Percentiles rank a stretch among this genome's conserved stretches.
phyloP scores from a whole-genome alignment of 345 rosid genomes.

The Boechera stricta region DNA sequence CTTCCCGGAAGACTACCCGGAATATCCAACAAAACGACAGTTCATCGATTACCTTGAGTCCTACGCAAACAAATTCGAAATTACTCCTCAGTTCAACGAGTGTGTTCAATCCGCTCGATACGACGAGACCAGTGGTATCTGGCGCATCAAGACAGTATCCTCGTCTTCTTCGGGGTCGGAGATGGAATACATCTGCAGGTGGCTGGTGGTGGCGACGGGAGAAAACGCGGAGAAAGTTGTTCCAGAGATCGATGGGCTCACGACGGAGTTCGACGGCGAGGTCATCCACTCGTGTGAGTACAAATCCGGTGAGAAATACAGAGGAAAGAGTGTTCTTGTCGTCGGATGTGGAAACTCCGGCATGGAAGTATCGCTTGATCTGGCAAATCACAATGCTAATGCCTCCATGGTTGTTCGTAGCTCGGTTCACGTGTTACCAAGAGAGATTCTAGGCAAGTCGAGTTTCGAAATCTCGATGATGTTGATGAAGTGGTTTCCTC shows the following conservation, averaged over 20 bases:
- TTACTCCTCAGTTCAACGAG: slow-evolving; percentile 81
- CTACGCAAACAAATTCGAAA: slow-evolving; percentile 64
- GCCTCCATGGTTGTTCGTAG: slow-evolving; percentile 89
- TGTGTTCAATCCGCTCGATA: slow-evolving; percentile 80
- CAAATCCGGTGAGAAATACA: slow-evolving; percentile 76
- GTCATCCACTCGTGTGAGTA: slow-evolving; percentile 73
- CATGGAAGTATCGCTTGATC: slow-evolving; percentile 95
- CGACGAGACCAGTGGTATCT: slow-evolving; percentile 75
- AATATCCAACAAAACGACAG: slow-evolving; percentile 76
- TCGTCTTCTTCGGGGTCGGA: slow-evolving; percentile 51
- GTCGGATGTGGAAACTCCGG: slow-evolving; percentile 99
- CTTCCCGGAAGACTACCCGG: slow-evolving; percentile 74
- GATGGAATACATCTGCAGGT: slow-evolving; percentile 80
- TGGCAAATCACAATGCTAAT: slow-evolving; percentile 69
- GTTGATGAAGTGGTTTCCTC: slow-evolving; percentile 77
- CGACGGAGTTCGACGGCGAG: slow-evolving; percentile 65
- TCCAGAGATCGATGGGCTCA: slow-evolving; percentile 78
- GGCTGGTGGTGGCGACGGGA: slow-evolving; percentile 97
- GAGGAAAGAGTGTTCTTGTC: slow-evolving; percentile 75
- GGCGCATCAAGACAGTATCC: slow-evolving; percentile 69
- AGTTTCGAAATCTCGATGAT: slow-evolving; percentile 60
- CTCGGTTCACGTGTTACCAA: slow-evolving; percentile 79
- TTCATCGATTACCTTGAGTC: slow-evolving; percentile 78
- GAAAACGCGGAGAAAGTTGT: slow-evolving; percentile 84
- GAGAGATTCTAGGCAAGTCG: slow-evolving; percentile 66